These are phyloP conservation scores for Endothia cerciana DNA, from an alignment of 2,329 filamentous ascomycete genomes.

Conservation along the genomic window DNA sequence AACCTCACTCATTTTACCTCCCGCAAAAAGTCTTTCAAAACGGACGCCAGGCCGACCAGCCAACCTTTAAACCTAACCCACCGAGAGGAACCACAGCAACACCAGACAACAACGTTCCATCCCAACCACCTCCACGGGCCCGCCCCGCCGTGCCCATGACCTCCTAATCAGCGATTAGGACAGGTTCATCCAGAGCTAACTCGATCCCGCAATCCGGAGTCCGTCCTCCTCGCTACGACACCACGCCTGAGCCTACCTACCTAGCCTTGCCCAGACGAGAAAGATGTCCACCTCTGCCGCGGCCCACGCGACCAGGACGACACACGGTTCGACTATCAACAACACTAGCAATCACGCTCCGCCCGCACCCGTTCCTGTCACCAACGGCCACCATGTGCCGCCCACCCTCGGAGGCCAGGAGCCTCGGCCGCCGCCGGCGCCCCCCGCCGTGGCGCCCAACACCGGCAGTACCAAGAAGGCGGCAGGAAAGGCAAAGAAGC, in stretches of 20 bases:
- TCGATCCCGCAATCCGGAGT: background rate
- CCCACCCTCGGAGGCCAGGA: constrained; percentile 39
- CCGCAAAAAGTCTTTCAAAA: constrained; percentile 18
- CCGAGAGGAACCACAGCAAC: constrained; percentile 1
- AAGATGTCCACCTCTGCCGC: constrained; percentile 27
- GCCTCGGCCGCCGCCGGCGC: constrained; percentile 46
- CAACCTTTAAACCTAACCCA: background rate
- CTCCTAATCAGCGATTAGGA: constrained; percentile 13
- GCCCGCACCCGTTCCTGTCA: constrained; percentile 22
- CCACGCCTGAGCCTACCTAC: constrained; percentile 6
- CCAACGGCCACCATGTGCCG: constrained; percentile 40
- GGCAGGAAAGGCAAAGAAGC: constrained; percentile 74
- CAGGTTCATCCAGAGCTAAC: constrained; percentile 19
- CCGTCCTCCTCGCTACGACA: constrained; percentile 1
- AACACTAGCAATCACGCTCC: constrained; percentile 34
- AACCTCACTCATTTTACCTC: constrained; percentile 19
- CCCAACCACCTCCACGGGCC: constrained; percentile 21
- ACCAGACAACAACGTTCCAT: constrained; percentile 10
- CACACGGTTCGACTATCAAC: constrained; percentile 26
- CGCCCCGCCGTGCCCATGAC: constrained; percentile 23
- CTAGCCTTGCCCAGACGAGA: background rate
- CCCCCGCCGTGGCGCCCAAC: constrained; percentile 61
- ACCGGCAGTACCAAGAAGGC: constrained; percentile 69
- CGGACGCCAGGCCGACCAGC: background rate
- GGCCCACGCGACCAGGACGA: constrained; percentile 18